Percentiles rank a stretch among this genome's conserved stretches.
phyloP scores from a whole-genome alignment of 805 yeast species.

The Candida xiaguanensis region DNA sequence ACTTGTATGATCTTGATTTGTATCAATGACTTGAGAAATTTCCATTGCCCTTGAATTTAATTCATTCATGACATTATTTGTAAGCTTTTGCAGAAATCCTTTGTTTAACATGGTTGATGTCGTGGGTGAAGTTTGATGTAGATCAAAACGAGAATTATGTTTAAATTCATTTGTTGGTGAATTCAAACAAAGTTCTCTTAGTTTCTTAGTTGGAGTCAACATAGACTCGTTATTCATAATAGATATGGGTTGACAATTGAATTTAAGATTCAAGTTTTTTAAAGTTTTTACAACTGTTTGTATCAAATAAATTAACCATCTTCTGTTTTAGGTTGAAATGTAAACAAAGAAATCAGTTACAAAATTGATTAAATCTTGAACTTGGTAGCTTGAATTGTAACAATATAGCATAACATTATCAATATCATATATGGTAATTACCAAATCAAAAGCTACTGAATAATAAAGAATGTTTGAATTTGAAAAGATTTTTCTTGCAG shows the following conservation, averaged over 20 bases:
- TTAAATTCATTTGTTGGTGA: constrained; percentile 22
- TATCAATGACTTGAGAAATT: constrained; percentile 18
- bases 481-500: too few species aligned
- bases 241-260: not conserved
- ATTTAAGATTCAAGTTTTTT: not conserved
- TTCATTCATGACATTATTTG: constrained; percentile 43
- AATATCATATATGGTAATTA: too few species aligned
- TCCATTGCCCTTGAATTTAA: constrained; percentile 39
- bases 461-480: too few species aligned
- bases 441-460: too few species aligned
- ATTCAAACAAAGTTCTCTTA: constrained; percentile 26
- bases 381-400: too few species aligned
- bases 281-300: not conserved
- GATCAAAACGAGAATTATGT: constrained; percentile 7
- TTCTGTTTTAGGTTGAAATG: constrained; percentile 1
- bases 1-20: not conserved
- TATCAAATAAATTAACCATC: not conserved
- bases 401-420: too few species aligned
- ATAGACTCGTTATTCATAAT: constrained; percentile 2
- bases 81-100: constrained; percentile 46
- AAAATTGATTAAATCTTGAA: too few species aligned
- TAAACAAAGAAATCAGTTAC: constrained; percentile 1
- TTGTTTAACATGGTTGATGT: constrained; percentile 32
- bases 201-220: constrained; percentile 38
- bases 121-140: constrained; percentile 5